Evolutionary conservation across 352 stramenopile genomes (phyloP).

Genomic region (Phytophthora multivora): DNA sequence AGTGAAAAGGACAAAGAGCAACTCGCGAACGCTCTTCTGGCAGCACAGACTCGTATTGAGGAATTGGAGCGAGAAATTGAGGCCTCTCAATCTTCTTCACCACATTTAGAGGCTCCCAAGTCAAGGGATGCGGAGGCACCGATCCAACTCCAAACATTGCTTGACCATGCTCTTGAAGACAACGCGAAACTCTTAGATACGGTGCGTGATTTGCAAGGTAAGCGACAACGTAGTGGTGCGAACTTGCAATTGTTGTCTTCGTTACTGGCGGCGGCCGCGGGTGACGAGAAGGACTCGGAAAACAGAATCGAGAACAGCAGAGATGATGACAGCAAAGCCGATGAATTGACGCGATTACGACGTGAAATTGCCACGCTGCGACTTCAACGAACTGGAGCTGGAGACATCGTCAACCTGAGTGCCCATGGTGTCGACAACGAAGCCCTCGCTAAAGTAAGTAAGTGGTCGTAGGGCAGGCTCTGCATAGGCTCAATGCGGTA

Average conservation of each 20-base stretch:
- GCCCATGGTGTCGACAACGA: conserved; percentile 35
- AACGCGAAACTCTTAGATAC: conserved; percentile 69
- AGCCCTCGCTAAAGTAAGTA: conserved; percentile 46
- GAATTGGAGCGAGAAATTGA: conserved; percentile 45
- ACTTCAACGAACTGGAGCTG: conserved; percentile 25
- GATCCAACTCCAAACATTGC: conserved; percentile 48
- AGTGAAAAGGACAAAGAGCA: conserved; percentile 36
- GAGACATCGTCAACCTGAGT: conserved; percentile 10
- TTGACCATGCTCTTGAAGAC: conserved; percentile 57
- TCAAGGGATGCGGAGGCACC: conserved; percentile 5
- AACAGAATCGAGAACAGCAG: conserved; percentile 24
- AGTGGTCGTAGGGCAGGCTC: conserved; percentile 31
- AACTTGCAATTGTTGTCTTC: conserved; percentile 44
- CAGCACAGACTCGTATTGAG: conserved; percentile 46
- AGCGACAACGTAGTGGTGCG: conserved; percentile 39
- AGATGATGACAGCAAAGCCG: conserved; percentile 33
- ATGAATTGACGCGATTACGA: conserved; percentile 49
- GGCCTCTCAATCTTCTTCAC: conserved; percentile 2
- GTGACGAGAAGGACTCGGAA: conserved; percentile 12
- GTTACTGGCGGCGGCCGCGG: conserved; percentile 21
- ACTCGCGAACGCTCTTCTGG: conserved; percentile 33
- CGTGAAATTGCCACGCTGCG: conserved; percentile 45
- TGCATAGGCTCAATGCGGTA: conserved; percentile 35
- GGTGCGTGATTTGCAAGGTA: conserved; percentile 70
- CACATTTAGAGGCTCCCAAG: not conserved